A percentile compares a stretch with the other conserved stretches of the same genome.
Evolutionary conservation across 176 grass and related monocot species (phyloP).

Genomic region (Triticum dicoccoides): DNA sequence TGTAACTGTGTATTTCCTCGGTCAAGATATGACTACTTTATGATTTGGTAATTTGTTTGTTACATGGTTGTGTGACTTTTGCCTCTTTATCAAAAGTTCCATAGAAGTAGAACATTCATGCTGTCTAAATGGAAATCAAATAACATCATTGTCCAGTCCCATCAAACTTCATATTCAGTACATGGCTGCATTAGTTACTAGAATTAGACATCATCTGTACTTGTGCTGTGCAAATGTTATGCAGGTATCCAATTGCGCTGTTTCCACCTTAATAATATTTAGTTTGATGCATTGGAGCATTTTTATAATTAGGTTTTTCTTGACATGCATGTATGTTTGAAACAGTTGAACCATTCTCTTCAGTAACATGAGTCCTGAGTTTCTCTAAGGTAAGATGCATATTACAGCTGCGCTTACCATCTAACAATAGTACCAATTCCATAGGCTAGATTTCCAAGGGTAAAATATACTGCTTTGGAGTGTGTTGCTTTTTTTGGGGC

Average conservation of each 20-base stretch:
- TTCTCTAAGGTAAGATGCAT: background rate
- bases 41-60: background rate
- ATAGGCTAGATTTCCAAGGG: background rate
- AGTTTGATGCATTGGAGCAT: background rate
- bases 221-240: background rate
- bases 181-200: background rate
- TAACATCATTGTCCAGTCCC: background rate
- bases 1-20: background rate
- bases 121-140: background rate
- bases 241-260: background rate
- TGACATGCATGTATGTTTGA: background rate
- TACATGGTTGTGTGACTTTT: background rate
- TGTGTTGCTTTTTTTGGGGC: background rate
- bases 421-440: background rate
- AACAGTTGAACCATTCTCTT: background rate
- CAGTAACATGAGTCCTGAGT: background rate
- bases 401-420: background rate
- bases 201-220: background rate
- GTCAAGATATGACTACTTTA: background rate
- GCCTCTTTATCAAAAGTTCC: background rate
- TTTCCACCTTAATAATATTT: background rate
- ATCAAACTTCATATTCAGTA: background rate
- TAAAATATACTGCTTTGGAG: background rate
- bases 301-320: background rate
- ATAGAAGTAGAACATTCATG: background rate